Percentiles rank a stretch among this genome's conserved stretches.
phyloP scores from a whole-genome alignment of 1,284 basidiomycete species.

The Tranzscheliella williamsii region DNA sequence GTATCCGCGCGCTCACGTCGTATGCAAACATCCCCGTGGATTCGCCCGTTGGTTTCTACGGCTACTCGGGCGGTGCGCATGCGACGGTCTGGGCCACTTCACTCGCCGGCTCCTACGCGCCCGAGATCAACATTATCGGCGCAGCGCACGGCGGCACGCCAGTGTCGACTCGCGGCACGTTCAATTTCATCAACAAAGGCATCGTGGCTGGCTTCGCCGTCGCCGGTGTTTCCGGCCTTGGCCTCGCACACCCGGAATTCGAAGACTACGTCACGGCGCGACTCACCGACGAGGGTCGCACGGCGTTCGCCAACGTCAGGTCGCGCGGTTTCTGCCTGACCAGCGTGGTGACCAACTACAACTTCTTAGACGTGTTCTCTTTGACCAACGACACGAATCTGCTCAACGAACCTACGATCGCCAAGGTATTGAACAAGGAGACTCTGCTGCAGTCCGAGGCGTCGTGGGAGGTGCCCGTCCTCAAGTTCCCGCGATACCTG shows the following conservation, averaged over 20 bases:
- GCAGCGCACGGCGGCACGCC: constrained; percentile 52
- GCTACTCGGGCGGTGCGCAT: constrained; percentile 49
- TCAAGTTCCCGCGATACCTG: constrained; percentile 45
- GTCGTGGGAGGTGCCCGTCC: constrained; percentile 24
- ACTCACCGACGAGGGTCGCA: constrained; percentile 16
- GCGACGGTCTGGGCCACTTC: constrained; percentile 41
- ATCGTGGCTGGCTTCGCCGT: constrained; percentile 46
- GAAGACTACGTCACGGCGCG: constrained; percentile 8
- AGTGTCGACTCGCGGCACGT: constrained; percentile 26
- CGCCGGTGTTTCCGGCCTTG: constrained; percentile 39
- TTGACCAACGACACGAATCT: constrained; percentile 4
- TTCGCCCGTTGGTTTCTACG: constrained; percentile 32
- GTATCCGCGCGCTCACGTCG: constrained; percentile 36
- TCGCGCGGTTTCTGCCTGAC: constrained; percentile 21
- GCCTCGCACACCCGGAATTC: constrained; percentile 29
- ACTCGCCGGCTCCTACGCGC: constrained; percentile 33
- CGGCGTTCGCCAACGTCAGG: constrained; percentile 10
- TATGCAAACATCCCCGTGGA: constrained; percentile 13
- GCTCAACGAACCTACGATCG: constrained; percentile 27
- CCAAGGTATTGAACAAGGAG: constrained; percentile 15
- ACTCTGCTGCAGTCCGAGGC: constrained; percentile 31
- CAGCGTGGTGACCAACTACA: constrained; percentile 11
- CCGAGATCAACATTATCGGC: constrained; percentile 48
- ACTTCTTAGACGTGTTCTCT: constrained; percentile 11
- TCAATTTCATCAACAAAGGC: constrained; percentile 33